Evolutionary conservation across 192 early-diverging fungal genomes (phyloP).

Genomic region (Tieghemiomyces parasiticus): DNA sequence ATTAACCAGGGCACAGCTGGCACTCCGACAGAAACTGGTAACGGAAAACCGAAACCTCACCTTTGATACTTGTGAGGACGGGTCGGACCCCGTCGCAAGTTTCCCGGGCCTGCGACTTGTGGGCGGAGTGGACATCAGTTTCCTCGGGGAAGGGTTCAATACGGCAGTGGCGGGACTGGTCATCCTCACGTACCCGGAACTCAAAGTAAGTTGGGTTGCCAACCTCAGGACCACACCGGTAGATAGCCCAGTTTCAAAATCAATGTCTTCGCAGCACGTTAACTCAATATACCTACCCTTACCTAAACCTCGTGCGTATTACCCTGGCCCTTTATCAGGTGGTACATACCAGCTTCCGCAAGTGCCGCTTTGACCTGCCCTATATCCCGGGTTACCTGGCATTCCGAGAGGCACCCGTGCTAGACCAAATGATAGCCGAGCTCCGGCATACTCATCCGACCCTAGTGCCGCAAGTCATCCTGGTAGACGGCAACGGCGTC

Average conservation of each 20-base stretch:
- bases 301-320: no score
- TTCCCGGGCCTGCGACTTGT: constrained; percentile 33
- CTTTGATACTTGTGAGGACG: background rate
- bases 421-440: constrained; percentile 35
- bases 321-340: constrained; percentile 18
- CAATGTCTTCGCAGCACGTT: no score
- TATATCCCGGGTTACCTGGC: constrained; percentile 89
- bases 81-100: background rate
- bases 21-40: no score
- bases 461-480: constrained; percentile 55
- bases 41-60: no score
- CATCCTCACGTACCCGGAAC: constrained; percentile 49
- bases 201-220: constrained; percentile 36
- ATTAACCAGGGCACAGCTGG: no score
- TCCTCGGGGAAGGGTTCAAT: constrained; percentile 30
- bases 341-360: constrained; percentile 41
- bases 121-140: constrained; percentile 68
- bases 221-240: no score
- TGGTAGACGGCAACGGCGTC: constrained; percentile 80
- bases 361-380: constrained; percentile 48
- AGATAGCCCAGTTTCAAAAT: no score
- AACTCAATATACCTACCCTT: no score
- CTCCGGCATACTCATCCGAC: constrained; percentile 33
- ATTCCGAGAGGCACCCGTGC: constrained; percentile 64
- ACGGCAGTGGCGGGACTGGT: constrained; percentile 59